Conservation (phyloP, 2,329 filamentous ascomycete genomes). For the Pezicula rhizophila region DNA sequence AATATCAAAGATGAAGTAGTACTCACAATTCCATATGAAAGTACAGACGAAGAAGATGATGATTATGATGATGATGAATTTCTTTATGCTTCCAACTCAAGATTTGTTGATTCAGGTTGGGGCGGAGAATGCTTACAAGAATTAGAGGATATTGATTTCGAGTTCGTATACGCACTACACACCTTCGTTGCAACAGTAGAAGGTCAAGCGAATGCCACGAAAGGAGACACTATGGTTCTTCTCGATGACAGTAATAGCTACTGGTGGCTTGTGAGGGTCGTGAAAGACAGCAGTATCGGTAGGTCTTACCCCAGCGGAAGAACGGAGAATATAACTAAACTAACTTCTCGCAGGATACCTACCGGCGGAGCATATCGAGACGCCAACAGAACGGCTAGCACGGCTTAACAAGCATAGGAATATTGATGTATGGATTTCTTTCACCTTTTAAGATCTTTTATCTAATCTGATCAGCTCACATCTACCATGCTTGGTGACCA, state of each 20-base stretch:
- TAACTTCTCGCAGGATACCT: conserved; percentile 64
- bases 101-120: conserved; percentile 68
- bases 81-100: conserved; percentile 43
- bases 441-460: background rate
- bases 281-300: conserved; percentile 95
- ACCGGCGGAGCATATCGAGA: conserved; percentile 97
- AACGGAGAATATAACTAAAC: background rate
- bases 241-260: conserved; percentile 99
- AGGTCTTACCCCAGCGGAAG: conserved; percentile 17
- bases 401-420: conserved; percentile 97
- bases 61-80: conserved; percentile 59
- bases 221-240: conserved; percentile 97
- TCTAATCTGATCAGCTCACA: conserved; percentile 44
- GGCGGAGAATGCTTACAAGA: conserved; percentile 80
- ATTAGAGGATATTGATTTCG: conserved; percentile 98
- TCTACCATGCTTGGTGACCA: conserved; percentile 68
- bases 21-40: conserved; percentile 38
- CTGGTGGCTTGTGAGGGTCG: conserved; percentile 97
- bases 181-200: conserved; percentile 98
- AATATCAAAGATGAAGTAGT: conserved; percentile 21
- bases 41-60: conserved; percentile 41
- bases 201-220: conserved; percentile 95
- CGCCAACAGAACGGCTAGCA: conserved; percentile 87
- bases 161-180: conserved; percentile 96
- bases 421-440: conserved; percentile 67